A percentile compares a stretch with the other conserved stretches of the same genome.
Conservation (phyloP, 257 asterid species). For the Nicotiana attenuata region DNA sequence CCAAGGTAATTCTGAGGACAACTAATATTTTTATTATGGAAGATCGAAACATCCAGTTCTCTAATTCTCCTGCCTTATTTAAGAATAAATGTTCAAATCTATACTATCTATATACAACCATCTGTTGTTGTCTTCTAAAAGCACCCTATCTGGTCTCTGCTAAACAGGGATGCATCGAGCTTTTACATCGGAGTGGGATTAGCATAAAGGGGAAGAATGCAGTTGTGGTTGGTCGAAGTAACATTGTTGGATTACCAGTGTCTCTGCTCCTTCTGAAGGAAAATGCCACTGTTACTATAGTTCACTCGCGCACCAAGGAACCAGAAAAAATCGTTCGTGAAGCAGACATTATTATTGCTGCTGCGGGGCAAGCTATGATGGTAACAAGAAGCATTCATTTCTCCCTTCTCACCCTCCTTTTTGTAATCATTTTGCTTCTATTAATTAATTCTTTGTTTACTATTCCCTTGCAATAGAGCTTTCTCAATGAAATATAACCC, state of each 20-base stretch:
- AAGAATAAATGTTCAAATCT: neutral
- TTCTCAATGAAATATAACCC: neutral
- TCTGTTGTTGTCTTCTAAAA: neutral
- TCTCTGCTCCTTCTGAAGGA: slow-evolving; percentile 83
- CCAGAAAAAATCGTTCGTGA: slow-evolving; percentile 73
- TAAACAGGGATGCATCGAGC: slow-evolving; percentile 85
- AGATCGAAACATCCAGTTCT: neutral
- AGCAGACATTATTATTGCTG: slow-evolving; percentile 89
- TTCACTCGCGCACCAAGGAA: slow-evolving; percentile 76
- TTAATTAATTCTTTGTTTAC: neutral
- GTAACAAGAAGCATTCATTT: slow-evolving; percentile 26
- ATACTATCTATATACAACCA: neutral
- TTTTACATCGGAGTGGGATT: slow-evolving; percentile 65
- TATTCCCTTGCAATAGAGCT: neutral
- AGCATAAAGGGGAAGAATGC: slow-evolving; percentile 79
- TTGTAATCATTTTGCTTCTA: neutral
- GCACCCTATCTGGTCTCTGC: neutral
- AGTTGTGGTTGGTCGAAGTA: slow-evolving; percentile 94
- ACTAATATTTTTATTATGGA: neutral
- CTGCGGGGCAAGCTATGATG: slow-evolving; percentile 92
- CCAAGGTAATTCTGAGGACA: slow-evolving; percentile 46
- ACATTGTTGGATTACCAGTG: slow-evolving; percentile 88
- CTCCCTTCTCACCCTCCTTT: neutral
- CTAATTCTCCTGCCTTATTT: neutral
- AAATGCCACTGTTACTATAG: slow-evolving; percentile 89